Conservation (phyloP, 305 asterid species). For the Solanum hybrid region DNA sequence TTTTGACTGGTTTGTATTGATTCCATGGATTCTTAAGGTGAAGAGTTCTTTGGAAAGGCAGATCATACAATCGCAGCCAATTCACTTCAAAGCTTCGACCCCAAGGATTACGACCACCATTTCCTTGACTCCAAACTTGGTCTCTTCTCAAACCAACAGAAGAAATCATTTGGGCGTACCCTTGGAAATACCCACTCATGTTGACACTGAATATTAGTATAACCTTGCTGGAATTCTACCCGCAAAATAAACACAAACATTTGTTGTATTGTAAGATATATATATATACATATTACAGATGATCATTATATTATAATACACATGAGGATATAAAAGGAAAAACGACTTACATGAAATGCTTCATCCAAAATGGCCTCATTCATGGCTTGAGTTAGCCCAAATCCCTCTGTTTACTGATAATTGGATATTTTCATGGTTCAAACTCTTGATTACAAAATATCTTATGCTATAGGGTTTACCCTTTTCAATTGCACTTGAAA, state of each 20-base stretch:
- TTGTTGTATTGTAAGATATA: slow-evolving; percentile 10
- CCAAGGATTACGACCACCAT: slow-evolving; percentile 73
- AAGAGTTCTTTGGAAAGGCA: slow-evolving; percentile 84
- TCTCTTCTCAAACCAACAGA: slow-evolving; percentile 81
- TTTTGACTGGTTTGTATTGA: slow-evolving; percentile 81
- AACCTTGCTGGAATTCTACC: slow-evolving; percentile 90
- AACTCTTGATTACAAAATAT: slow-evolving; percentile 91
- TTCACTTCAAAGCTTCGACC: slow-evolving; percentile 81
- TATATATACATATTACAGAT: background rate
- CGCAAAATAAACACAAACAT: slow-evolving; percentile 13
- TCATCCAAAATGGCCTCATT: slow-evolving; percentile 57
- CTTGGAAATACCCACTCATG: slow-evolving; percentile 96
- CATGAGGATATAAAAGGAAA: slow-evolving; percentile 2
- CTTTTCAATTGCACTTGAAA: slow-evolving; percentile 41
- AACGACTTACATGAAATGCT: slow-evolving; percentile 77
- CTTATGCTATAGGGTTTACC: slow-evolving; percentile 38
- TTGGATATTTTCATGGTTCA: slow-evolving; percentile 78
- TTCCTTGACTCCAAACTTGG: slow-evolving; percentile 71
- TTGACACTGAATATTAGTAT: slow-evolving; percentile 93
- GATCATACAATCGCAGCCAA: slow-evolving; percentile 68
- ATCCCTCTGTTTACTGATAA: slow-evolving; percentile 71
- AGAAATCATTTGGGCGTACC: slow-evolving; percentile 90
- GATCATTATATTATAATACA: background rate
- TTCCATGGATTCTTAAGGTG: slow-evolving; percentile 90
- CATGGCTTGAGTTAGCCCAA: slow-evolving; percentile 99